phyloP scores from a whole-genome alignment of 2,329 filamentous ascomycete species.

The Penicillium rolfsii region DNA sequence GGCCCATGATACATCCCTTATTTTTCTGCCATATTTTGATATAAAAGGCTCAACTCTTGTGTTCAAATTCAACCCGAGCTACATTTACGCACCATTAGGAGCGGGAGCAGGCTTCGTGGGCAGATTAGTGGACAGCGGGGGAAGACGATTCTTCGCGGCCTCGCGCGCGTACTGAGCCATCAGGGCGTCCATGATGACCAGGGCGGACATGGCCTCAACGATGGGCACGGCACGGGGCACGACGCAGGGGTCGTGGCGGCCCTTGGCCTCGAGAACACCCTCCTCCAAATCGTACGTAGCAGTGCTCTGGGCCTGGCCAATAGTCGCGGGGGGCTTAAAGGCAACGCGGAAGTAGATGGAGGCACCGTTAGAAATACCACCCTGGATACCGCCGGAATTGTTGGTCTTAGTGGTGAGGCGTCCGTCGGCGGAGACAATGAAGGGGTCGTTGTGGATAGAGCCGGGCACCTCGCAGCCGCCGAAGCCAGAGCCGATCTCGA shows the following conservation, averaged over 20 bases:
- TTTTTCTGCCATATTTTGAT: neutral
- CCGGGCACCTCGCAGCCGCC: slow-evolving; percentile 82
- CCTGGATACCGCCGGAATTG: slow-evolving; percentile 92
- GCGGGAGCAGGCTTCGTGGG: slow-evolving; percentile 40
- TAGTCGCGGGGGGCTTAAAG: slow-evolving; percentile 95
- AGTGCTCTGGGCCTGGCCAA: slow-evolving; percentile 84
- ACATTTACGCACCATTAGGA: slow-evolving; percentile 22
- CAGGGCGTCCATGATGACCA: slow-evolving; percentile 85
- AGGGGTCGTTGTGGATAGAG: slow-evolving; percentile 89
- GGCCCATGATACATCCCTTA: neutral
- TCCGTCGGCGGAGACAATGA: slow-evolving; percentile 63
- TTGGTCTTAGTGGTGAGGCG: slow-evolving; percentile 86
- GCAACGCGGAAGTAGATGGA: slow-evolving; percentile 92
- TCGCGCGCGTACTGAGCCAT: slow-evolving; percentile 75
- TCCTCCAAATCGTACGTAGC: slow-evolving; percentile 75
- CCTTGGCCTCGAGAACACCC: slow-evolving; percentile 86
- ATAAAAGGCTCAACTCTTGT: neutral
- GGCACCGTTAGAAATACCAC: slow-evolving; percentile 91
- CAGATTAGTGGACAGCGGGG: slow-evolving; percentile 44
- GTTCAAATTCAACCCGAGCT: neutral
- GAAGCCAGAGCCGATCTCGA: slow-evolving; percentile 94
- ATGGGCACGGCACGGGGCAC: slow-evolving; percentile 78
- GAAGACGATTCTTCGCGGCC: slow-evolving; percentile 52
- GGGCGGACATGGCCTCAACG: slow-evolving; percentile 81
- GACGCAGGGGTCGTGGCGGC: slow-evolving; percentile 90